These are phyloP conservation scores for Metrosideros polymorpha DNA, from an alignment of 441 rosid species.

Conservation along the genomic window DNA sequence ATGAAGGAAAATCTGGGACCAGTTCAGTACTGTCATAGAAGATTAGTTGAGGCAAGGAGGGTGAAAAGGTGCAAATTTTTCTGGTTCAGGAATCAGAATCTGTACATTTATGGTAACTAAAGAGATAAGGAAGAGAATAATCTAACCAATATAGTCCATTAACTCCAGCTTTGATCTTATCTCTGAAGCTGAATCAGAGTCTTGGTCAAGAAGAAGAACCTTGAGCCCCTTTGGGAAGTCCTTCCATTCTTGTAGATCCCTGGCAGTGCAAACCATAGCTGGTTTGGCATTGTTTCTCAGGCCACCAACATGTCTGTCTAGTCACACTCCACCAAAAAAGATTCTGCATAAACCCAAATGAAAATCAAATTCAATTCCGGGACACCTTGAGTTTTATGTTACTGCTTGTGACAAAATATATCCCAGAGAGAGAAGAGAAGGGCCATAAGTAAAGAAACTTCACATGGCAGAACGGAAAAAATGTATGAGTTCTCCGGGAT, in stretches of 20 bases:
- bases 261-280: constrained; percentile 91
- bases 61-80: neutral
- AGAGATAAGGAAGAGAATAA: constrained; percentile 11
- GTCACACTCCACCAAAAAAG: neutral
- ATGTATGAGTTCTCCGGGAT: neutral
- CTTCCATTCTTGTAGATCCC: constrained; percentile 85
- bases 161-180: constrained; percentile 76
- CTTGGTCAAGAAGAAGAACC: constrained; percentile 73
- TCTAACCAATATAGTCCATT: constrained; percentile 84
- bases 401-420: neutral
- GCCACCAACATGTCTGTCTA: constrained; percentile 27
- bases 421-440: neutral
- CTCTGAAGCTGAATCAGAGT: constrained; percentile 46
- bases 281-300: constrained; percentile 93
- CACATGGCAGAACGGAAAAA: neutral
- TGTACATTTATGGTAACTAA: neutral
- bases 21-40: neutral
- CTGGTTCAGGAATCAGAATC: neutral
- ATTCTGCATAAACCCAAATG: neutral
- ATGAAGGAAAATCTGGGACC: neutral
- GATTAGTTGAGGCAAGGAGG: constrained; percentile 4
- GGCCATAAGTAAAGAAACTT: neutral
- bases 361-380: neutral
- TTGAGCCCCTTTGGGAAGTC: constrained; percentile 93
- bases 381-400: neutral